These are phyloP conservation scores for Scheffersomyces amazonensis DNA, from an alignment of 805 yeast genomes.

Conservation along the genomic window DNA sequence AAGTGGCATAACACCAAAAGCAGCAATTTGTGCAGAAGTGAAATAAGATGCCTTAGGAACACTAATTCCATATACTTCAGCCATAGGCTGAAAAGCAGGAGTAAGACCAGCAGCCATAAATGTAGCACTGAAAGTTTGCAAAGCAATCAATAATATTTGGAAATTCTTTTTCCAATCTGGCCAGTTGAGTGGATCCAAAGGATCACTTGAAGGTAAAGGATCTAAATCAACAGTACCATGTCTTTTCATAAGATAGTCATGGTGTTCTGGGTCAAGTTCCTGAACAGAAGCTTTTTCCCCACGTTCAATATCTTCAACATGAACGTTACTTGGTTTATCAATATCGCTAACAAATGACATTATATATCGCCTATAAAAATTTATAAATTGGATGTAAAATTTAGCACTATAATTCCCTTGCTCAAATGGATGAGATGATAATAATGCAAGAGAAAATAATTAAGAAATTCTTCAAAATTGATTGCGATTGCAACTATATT, in stretches of 20 bases:
- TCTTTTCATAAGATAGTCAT: conserved; percentile 7
- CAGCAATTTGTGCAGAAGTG: conserved; percentile 11
- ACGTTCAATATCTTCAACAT: conserved; percentile 1
- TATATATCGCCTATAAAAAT: no score
- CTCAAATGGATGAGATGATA: no score
- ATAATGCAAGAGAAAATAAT: no score
- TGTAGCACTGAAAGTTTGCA: conserved; percentile 12
- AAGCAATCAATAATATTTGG: no score
- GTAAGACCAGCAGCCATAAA: conserved; percentile 15
- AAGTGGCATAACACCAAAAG: conserved; percentile 11
- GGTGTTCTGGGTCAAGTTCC: conserved; percentile 1
- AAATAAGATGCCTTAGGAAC: conserved; percentile 10
- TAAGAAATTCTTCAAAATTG: no score
- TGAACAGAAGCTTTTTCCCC: background rate
- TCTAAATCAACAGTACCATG: conserved; percentile 12
- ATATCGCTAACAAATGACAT: conserved; percentile 1
- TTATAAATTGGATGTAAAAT: no score
- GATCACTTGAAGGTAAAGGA: conserved; percentile 10
- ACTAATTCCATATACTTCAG: conserved; percentile 4
- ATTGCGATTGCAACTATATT: no score
- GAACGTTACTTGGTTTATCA: conserved; percentile 1
- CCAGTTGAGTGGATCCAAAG: conserved; percentile 14
- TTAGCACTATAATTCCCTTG: no score
- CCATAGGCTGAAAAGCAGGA: conserved; percentile 9
- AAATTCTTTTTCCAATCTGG: conserved; percentile 6